These are phyloP conservation scores for Prunus fruticosa DNA, from an alignment of 306 rosid species.

Conservation along the genomic window DNA sequence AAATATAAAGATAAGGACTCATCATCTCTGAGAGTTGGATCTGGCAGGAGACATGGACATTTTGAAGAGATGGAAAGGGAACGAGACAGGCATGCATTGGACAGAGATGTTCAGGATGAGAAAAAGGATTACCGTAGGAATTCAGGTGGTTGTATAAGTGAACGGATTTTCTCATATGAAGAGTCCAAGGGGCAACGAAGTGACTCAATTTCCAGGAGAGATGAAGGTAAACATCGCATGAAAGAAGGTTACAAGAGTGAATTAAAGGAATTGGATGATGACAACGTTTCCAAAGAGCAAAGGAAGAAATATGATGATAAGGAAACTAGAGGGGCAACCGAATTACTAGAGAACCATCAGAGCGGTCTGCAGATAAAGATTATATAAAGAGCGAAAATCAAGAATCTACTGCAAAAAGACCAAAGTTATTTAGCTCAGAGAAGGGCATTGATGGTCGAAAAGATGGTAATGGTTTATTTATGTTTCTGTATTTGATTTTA, in stretches of 20 bases:
- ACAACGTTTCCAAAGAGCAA: conserved; percentile 37
- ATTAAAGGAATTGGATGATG: conserved; percentile 45
- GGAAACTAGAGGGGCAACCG: conserved; percentile 39
- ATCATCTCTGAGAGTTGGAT: conserved; percentile 54
- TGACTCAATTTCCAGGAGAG: conserved; percentile 41
- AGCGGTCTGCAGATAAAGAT: conserved; percentile 28
- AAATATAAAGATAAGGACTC: conserved; percentile 53
- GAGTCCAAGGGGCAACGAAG: conserved; percentile 47
- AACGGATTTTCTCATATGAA: conserved; percentile 36
- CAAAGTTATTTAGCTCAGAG: conserved; percentile 42
- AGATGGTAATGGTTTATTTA: conserved; percentile 40
- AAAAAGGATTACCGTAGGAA: conserved; percentile 55
- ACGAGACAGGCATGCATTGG: conserved; percentile 49
- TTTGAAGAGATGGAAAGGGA: conserved; percentile 56
- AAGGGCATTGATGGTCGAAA: conserved; percentile 42
- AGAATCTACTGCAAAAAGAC: conserved; percentile 55
- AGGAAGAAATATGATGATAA: conserved; percentile 41
- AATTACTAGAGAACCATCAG: conserved; percentile 39
- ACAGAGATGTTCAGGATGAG: conserved; percentile 56
- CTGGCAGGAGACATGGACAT: conserved; percentile 45
- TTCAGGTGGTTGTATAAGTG: conserved; percentile 57
- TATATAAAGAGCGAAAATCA: conserved; percentile 36
- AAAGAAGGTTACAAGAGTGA: conserved; percentile 56
- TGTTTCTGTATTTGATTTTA: background rate
- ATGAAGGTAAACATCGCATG: conserved; percentile 28